Base-by-base conservation (phyloP, 1,284 basidiomycete genomes). In the Ustilago bromivora region DNA sequence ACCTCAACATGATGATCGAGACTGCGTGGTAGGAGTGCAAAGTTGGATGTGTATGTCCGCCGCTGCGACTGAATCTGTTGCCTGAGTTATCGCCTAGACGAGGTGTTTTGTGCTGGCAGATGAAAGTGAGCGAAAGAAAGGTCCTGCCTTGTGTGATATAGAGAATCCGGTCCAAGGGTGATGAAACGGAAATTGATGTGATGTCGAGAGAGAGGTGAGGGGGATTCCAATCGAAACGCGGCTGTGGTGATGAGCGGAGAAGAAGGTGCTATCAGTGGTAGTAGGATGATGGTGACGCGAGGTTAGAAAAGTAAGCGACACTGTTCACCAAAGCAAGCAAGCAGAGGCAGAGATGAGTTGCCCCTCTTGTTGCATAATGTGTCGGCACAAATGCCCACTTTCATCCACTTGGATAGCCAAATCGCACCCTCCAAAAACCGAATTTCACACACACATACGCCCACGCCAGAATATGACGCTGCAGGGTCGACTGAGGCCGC, bases 1-100 rank as follows among this genome's bases (percentile, higher is more conserved):
- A 40, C 23, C 61, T 67, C 60, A 70, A 60, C 67, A 76, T 70
- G 38, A 19, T 51, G 49, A 31, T 2, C 7, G 13, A 49, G n/a
- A 28, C 23, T 28, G 23, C n/a, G 5, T 7, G 10, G 8, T 10
- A 10, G 19, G 23, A 23, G 19, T 6, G 46, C 3, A 49, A 19
- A 19, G 10, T 31, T 23, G 10, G 46, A 31, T 19, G 17, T 23
- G 9, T 5, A 28, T 31, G 19, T 10, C 3, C 3, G 23, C 23
- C 23, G 3, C 23, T 28, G 23, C 23, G 23, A 28, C 23, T 28
- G 23, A 28, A 28, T 28, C 23, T 28, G 23, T 28, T 28, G 23
- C 23, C 23, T 3, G 3, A 28, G 23, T 3, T 28, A 2, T 28
- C 23, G 23, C 23, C 23, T 28, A 28, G 23, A 28, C 23, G 23